Evolutionary conservation across 2,329 filamentous ascomycete species (phyloP), one percentile per base, ranked within the genome.

Genomic region (Alternaria gaisen): DNA sequence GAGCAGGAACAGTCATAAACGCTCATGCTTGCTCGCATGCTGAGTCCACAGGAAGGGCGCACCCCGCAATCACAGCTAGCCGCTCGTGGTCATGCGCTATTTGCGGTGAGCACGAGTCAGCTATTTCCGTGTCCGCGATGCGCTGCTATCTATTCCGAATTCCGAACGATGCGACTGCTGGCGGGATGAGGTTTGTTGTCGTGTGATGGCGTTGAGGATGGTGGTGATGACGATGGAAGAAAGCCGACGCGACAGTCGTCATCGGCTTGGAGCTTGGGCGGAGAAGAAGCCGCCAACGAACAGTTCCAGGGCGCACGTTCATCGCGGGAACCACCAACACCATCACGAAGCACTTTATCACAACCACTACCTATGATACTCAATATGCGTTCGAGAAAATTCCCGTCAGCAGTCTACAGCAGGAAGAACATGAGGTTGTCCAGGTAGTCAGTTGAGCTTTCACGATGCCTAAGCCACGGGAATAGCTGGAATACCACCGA

Each of bases 31-130:
- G 20, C 41, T 52, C 51, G 40, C 58, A 58, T 50, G 58, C 48
- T 61, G 53, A 60, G 53, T 58, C 60, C 56, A 38, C 40, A 43
- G 38, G 43, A 32, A 52, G 55, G 44, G 59, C 51, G 61, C 57
- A 61, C 65, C 64, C 61, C 65, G 61, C 65, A 60, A 48, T 67
- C 59, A 61, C 58, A 59, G 59, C 59, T 64, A 64, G 59, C 56
- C 56, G 52, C 56, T 42, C 42, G 42, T 46, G 54, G 47, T 47
- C 58, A 58, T 50, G 34, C 54, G 46, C 53, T 46, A 57, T 40
- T 44, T 63, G 57, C 60, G 62, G 53, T 59, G 55, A 55, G 28
- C 36, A 52, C 51, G 55, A 52, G 55, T 58, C 53, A 48, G 54
- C 28, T 36, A 22, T 47, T 47, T 24, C 40, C 26, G 26, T 42